phyloP scores from a whole-genome alignment of 306 rosid genomes.

The Prunus persica region Prunus_persica_NCBIv2 NC_034016.1:17573001-17573500 shows the following conservation, averaged over 20 bases:
- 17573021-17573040: neutral
- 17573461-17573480: too few relatives aligned
- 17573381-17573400: neutral
- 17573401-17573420: neutral
- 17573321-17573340: conserved; percentile 59
- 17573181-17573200: neutral
- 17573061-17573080: conserved; percentile 1
- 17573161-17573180: conserved; percentile 21
- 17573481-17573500: too few relatives aligned
- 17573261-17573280: conserved; percentile 47
- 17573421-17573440: neutral
- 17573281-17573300: conserved; percentile 47
- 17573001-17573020: too few relatives aligned
- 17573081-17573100: conserved; percentile 16
- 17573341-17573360: neutral
- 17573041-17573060: conserved; percentile 10
- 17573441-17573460: too few relatives aligned
- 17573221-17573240: conserved; percentile 45
- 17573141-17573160: conserved; percentile 1
- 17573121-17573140: conserved; percentile 16
- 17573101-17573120: conserved; percentile 6
- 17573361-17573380: neutral
- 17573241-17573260: conserved; percentile 54
- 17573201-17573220: neutral
- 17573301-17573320: conserved; percentile 69